phyloP scores from a whole-genome alignment of 352 stramenopile genomes.

The Globisporangium apiculatum region DNA sequence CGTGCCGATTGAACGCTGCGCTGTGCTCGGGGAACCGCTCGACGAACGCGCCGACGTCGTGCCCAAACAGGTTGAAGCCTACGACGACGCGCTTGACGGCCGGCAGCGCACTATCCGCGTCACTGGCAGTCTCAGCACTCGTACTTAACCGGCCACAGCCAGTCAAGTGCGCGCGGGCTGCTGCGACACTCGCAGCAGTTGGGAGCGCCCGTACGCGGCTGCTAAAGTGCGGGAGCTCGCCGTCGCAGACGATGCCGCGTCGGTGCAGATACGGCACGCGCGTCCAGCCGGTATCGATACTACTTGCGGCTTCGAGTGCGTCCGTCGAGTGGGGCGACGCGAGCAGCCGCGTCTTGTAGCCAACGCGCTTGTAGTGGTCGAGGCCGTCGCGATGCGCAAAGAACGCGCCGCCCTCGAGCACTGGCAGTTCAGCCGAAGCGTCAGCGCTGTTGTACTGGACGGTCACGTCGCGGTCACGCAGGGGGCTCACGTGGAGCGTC shows the following conservation, averaged over 20 bases:
- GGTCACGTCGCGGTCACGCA: constrained; percentile 12
- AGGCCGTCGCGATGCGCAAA: constrained; percentile 44
- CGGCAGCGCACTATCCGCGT: too few species aligned
- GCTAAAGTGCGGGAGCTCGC: constrained; percentile 66
- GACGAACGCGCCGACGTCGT: constrained; percentile 53
- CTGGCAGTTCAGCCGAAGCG: constrained; percentile 4
- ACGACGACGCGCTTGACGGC: constrained; percentile 50
- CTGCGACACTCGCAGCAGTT: not conserved
- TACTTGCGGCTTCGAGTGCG: constrained; percentile 25
- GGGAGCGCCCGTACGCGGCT: constrained; percentile 42
- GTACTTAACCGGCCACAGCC: constrained; percentile 4
- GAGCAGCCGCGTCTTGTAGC: constrained; percentile 51
- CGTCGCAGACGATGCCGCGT: constrained; percentile 59
- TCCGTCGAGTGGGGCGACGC: constrained; percentile 36
- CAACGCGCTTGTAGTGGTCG: constrained; percentile 48
- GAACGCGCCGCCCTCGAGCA: constrained; percentile 51
- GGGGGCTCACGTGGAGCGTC: constrained; percentile 64
- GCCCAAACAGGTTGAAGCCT: constrained; percentile 73
- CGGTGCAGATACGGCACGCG: constrained; percentile 43
- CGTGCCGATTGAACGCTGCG: constrained; percentile 61
- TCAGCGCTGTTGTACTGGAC: not conserved
- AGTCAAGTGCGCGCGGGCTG: not conserved
- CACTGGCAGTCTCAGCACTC: too few species aligned
- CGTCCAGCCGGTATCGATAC: constrained; percentile 23
- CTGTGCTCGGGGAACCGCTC: constrained; percentile 60